Percentiles rank a stretch among this genome's conserved stretches.
Conservation (phyloP, 371 early-diverging fungal genomes). For the Rhizopus delemar region DNA sequence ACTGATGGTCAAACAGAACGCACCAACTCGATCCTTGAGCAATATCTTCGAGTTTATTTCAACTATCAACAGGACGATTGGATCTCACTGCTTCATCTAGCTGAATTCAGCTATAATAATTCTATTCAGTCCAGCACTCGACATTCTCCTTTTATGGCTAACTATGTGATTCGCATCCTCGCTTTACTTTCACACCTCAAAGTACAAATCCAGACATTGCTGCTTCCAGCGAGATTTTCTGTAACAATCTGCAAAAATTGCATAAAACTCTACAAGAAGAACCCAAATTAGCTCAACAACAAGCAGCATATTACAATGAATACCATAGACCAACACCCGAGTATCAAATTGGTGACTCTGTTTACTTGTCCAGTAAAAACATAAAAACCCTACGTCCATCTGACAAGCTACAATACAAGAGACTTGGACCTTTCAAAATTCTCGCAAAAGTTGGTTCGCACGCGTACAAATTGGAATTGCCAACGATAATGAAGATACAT, state of each 20-base stretch:
- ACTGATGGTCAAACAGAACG: slow-evolving; percentile 60
- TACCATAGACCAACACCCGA: slow-evolving; percentile 7
- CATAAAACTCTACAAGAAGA: slow-evolving; percentile 3
- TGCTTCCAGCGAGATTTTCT: neutral
- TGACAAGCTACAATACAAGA: slow-evolving; percentile 25
- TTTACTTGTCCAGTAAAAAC: slow-evolving; percentile 26
- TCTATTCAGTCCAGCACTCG: slow-evolving; percentile 28
- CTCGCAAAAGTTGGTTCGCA: slow-evolving; percentile 19
- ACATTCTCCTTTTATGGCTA: slow-evolving; percentile 29
- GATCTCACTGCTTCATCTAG: slow-evolving; percentile 41
- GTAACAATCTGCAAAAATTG: neutral
- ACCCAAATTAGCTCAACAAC: slow-evolving; percentile 9
- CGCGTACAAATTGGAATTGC: slow-evolving; percentile 30
- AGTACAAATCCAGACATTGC: neutral
- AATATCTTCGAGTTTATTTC: slow-evolving; percentile 47
- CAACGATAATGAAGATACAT: neutral
- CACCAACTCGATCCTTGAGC: slow-evolving; percentile 49
- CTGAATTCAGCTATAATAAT: slow-evolving; percentile 59
- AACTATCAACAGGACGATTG: slow-evolving; percentile 51
- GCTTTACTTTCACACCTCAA: slow-evolving; percentile 12
- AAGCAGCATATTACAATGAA: slow-evolving; percentile 13
- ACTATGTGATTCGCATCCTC: slow-evolving; percentile 37
- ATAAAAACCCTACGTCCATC: slow-evolving; percentile 26
- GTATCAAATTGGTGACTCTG: slow-evolving; percentile 28
- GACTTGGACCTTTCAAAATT: slow-evolving; percentile 34